These are phyloP conservation scores for Cordyceps cateniannulata DNA, from an alignment of 2,329 filamentous ascomycete genomes.

Conservation along the genomic window DNA sequence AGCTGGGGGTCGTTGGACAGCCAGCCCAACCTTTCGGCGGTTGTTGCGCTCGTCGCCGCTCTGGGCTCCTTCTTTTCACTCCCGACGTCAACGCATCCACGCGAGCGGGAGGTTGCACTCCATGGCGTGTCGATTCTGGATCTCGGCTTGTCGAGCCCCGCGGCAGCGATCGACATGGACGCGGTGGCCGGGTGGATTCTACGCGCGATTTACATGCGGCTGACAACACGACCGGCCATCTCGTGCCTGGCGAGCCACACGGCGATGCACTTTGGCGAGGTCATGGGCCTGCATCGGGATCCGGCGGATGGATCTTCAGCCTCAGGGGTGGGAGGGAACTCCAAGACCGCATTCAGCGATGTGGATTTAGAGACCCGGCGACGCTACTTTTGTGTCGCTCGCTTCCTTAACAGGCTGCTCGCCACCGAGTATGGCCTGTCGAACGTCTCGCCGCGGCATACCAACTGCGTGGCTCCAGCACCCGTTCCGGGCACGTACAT, in stretches of 20 bases:
- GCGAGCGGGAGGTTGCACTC: conserved; percentile 12
- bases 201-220: conserved; percentile 15
- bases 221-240: conserved; percentile 16
- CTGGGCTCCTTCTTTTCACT: conserved; percentile 15
- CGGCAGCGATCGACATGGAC: conserved; percentile 13
- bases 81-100: conserved; percentile 7
- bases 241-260: conserved; percentile 15
- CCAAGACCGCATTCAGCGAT: neutral
- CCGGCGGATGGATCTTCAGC: neutral
- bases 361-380: conserved; percentile 13
- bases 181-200: conserved; percentile 16
- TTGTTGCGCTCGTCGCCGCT: conserved; percentile 13
- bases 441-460: conserved; percentile 1
- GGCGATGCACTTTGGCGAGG: conserved; percentile 15
- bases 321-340: neutral
- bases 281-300: conserved; percentile 16
- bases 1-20: neutral
- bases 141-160: conserved; percentile 5
- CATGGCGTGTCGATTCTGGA: conserved; percentile 13
- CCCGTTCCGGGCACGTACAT: conserved; percentile 1
- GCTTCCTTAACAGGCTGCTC: conserved; percentile 15
- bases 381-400: conserved; percentile 14
- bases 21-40: conserved; percentile 12
- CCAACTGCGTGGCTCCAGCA: neutral
- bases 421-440: conserved; percentile 15